Base-by-base conservation (phyloP, 306 rosid genomes). In the Morella rubra region DNA sequence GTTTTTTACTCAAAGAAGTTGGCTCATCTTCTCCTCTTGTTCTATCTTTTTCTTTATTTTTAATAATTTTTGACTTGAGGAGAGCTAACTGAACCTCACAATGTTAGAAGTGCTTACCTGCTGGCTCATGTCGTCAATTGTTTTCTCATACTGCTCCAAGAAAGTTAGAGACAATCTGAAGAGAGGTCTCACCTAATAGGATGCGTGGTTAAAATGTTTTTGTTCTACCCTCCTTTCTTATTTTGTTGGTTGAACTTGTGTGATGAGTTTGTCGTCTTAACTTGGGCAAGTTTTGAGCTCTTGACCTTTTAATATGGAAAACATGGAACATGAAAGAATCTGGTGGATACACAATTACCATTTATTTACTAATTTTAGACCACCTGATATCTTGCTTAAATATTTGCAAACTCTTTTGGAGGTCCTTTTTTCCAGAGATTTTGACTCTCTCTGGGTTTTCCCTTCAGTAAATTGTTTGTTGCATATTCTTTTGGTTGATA, bases 401-500 rank as follows among this genome's bases (percentile, higher is more conserved):
- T 41, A 65, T 8, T 32, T 41, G 2, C 42, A 42, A 16, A 49
- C 50, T 16, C 41, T 65, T 24, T 42, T 5, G 49, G 49, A 64
- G 70, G 41, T 27, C 32, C 32, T 0, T 27, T 27, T 27, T 27
- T 27, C 32, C 32, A 27, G 32, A 27, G 32, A 27, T 27, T 27
- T 27, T 27, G 32, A 10, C 61, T 19, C 4, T 3, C 24, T 5
- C 12, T 46, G 10, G 7, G 58, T 53, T 53, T 53, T 20, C 70
- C 5, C 8, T 4, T 5, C 3, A 15, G 10, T 20, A 20, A 22
- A 10, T 18, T 52, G 13, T 52, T 32, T 32, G 37, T 32, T 32
- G 37, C 37, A 52, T 12, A 14, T 52, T 52, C 58, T 14, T 52
- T 73, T 73, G 44, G 45, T 79, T 24, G 42, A 70, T 79, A 37